Evolutionary conservation across 1,284 basidiomycete species (phyloP).

Genomic region (Ustilago xerochloae): DNA sequence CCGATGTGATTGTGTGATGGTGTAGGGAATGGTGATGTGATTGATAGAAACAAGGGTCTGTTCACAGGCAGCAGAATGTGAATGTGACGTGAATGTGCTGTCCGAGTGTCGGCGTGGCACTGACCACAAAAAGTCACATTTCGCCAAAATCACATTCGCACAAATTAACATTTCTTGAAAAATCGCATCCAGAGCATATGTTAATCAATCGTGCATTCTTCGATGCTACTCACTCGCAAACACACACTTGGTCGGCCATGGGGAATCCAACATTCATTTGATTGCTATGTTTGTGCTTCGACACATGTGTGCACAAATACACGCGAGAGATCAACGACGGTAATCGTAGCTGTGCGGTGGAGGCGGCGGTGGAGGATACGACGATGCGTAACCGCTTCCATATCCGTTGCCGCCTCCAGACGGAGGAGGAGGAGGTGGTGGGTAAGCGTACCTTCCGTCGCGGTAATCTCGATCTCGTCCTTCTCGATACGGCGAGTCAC

Average conservation of each 20-base stretch:
- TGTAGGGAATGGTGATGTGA: too few relatives aligned
- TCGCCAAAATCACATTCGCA: too few relatives aligned
- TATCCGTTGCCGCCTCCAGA: slow-evolving; percentile 22
- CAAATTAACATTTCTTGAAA: neutral
- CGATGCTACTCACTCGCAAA: too few relatives aligned
- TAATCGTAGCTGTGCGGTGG: slow-evolving; percentile 42
- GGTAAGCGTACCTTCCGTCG: slow-evolving; percentile 37
- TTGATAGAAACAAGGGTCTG: too few relatives aligned
- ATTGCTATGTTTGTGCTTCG: neutral
- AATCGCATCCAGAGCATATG: neutral
- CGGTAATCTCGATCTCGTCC: slow-evolving; percentile 43
- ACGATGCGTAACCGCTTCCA: slow-evolving; percentile 21
- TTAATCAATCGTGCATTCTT: too few relatives aligned
- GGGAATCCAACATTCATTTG: neutral
- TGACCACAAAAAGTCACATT: neutral
- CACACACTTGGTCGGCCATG: neutral
- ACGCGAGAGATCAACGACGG: slow-evolving; percentile 28
- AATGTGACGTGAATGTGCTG: neutral
- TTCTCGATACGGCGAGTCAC: slow-evolving; percentile 40
- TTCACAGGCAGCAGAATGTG: too few relatives aligned
- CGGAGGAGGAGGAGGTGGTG: slow-evolving; percentile 37
- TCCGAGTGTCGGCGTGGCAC: neutral
- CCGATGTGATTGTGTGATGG: too few relatives aligned
- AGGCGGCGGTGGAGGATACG: slow-evolving; percentile 29
- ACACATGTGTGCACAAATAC: neutral